phyloP scores from a whole-genome alignment of 352 stramenopile species.

The Elongisporangium anandrum region DNA sequence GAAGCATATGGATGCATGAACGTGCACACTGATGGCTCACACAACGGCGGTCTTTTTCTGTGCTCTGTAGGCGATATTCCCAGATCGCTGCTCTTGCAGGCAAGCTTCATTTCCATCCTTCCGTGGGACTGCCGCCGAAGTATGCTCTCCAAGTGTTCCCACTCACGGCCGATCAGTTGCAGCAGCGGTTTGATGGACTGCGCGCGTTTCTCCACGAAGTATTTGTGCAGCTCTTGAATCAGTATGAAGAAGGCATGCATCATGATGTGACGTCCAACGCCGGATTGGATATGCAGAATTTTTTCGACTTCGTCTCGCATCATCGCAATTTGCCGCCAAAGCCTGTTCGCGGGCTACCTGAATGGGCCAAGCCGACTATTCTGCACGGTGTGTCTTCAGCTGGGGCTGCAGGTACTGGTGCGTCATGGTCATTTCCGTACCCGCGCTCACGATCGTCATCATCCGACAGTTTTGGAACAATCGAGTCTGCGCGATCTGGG shows the following conservation, averaged over 20 bases:
- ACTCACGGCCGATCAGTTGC: constrained; percentile 52
- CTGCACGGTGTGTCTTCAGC: constrained; percentile 12
- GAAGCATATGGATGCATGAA: neutral
- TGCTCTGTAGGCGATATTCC: constrained; percentile 48
- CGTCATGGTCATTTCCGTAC: constrained; percentile 5
- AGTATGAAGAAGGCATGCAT: constrained; percentile 52
- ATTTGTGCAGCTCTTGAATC: constrained; percentile 30
- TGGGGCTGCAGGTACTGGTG: neutral
- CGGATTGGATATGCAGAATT: constrained; percentile 80
- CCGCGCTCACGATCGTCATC: constrained; percentile 13
- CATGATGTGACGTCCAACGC: constrained; percentile 54
- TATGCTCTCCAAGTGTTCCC: constrained; percentile 79
- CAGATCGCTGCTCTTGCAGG: constrained; percentile 57
- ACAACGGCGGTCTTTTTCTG: neutral
- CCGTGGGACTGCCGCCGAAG: constrained; percentile 70
- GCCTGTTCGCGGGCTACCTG: constrained; percentile 38
- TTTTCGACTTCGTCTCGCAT: constrained; percentile 67
- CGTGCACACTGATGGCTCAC: neutral
- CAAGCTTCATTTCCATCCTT: constrained; percentile 65
- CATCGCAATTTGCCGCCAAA: constrained; percentile 62
- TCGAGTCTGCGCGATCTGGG: neutral
- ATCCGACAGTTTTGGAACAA: constrained; percentile 30
- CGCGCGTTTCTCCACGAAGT: constrained; percentile 50
- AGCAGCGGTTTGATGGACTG: constrained; percentile 65
- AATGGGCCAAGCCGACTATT: constrained; percentile 49